A percentile compares a stretch with the other conserved stretches of the same genome.
phyloP scores from a whole-genome alignment of 805 yeast species.

The Naumovozyma baii region DNA sequence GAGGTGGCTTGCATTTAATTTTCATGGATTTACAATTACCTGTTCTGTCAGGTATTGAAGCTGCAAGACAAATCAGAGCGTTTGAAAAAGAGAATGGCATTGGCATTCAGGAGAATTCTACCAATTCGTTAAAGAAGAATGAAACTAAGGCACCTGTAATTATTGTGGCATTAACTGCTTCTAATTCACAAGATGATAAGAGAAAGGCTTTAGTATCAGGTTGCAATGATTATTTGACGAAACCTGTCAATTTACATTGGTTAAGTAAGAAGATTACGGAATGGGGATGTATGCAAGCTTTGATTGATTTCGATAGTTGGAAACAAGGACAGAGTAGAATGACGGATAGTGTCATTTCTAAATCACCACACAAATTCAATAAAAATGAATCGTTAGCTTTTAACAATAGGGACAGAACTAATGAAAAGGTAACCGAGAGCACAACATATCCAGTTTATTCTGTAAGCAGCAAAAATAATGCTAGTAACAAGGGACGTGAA shows the following conservation, averaged over 20 bases:
- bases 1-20: conserved; percentile 89
- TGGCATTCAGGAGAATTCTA: conserved; percentile 35
- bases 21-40: conserved; percentile 97
- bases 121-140: conserved; percentile 17
- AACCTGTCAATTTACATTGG: conserved; percentile 94
- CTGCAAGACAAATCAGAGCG: conserved; percentile 82
- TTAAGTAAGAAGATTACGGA: conserved; percentile 85
- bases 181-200: conserved; percentile 74
- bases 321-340: conserved; percentile 38
- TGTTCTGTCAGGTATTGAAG: conserved; percentile 90
- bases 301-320: conserved; percentile 94
- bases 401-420: neutral
- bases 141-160: conserved; percentile 78
- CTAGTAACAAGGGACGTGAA: neutral
- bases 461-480: neutral
- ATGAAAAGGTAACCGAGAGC: neutral
- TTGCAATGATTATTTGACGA: conserved; percentile 91
- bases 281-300: conserved; percentile 99
- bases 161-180: conserved; percentile 93
- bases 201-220: conserved; percentile 93
- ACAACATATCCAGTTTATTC: neutral
- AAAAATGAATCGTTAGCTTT: neutral
- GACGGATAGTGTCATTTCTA: conserved; percentile 26
- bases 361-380: conserved; percentile 3
- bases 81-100: conserved; percentile 72